These are phyloP conservation scores for Capsicum chinense DNA, from an alignment of 257 asterid genomes.

Conservation along the genomic window DNA sequence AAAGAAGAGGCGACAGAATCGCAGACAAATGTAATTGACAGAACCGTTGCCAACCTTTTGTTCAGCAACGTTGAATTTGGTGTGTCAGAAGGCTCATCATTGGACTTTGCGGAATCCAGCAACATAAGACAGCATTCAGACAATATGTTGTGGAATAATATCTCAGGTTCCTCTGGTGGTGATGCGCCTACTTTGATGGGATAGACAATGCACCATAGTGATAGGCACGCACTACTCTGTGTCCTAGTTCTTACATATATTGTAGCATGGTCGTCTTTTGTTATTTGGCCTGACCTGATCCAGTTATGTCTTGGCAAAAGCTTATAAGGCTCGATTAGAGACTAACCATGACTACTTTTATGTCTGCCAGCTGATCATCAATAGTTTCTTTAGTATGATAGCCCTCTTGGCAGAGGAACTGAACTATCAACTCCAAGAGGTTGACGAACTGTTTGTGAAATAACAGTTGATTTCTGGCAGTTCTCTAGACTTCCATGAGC, in stretches of 20 bases:
- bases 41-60: conserved; percentile 56
- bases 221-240: background rate
- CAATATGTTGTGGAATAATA: background rate
- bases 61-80: conserved; percentile 38
- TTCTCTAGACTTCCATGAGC: background rate
- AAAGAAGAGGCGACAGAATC: conserved; percentile 31
- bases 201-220: background rate
- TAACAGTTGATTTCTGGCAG: conserved; percentile 1
- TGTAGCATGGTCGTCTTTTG: background rate
- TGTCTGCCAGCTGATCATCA: conserved; percentile 10
- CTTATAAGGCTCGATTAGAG: conserved; percentile 12
- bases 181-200: conserved; percentile 2
- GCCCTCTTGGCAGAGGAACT: background rate
- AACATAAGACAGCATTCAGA: conserved; percentile 1
- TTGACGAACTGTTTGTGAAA: background rate
- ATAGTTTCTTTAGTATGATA: background rate
- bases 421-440: background rate
- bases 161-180: background rate
- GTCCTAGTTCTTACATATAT: background rate
- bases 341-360: background rate
- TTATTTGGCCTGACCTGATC: background rate
- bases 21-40: conserved; percentile 44
- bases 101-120: conserved; percentile 31
- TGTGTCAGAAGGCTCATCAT: conserved; percentile 30
- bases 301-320: background rate